These are phyloP conservation scores for Quercus rubra DNA, from an alignment of 306 rosid genomes.

Conservation along the genomic window DNA sequence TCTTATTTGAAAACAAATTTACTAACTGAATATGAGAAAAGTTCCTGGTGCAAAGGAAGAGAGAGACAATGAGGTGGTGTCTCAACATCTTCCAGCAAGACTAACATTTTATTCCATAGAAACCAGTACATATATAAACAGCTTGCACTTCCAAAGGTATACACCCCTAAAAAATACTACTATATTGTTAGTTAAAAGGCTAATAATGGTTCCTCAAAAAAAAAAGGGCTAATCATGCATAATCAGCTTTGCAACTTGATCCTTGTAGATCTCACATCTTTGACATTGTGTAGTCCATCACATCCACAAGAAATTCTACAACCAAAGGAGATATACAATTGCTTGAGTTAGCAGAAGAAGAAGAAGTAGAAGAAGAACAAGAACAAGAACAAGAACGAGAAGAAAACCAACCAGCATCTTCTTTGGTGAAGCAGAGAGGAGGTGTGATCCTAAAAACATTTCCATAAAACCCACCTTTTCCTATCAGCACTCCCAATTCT, in stretches of 20 bases:
- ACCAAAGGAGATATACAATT: constrained; percentile 10
- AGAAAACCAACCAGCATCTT: constrained; percentile 43
- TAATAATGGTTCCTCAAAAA: neutral
- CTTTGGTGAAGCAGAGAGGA: constrained; percentile 48
- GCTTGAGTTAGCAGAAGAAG: constrained; percentile 1
- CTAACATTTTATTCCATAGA: neutral
- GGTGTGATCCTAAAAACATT: constrained; percentile 49
- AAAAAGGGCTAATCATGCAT: neutral
- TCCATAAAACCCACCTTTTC: constrained; percentile 45
- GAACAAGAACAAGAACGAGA: neutral
- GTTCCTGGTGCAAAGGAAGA: neutral
- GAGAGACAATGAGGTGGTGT: constrained; percentile 10
- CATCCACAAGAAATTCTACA: constrained; percentile 46
- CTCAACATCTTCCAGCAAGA: neutral
- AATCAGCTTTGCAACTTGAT: neutral
- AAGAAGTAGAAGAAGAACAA: neutral
- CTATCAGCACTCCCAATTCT: constrained; percentile 50
- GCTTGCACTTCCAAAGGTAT: neutral
- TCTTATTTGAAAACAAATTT: neutral
- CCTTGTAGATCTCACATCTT: constrained; percentile 24
- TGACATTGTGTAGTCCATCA: constrained; percentile 48
- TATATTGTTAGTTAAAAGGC: neutral
- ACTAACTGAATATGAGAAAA: neutral
- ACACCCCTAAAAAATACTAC: neutral
- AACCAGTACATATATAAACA: neutral